Evolutionary conservation across 2,329 filamentous ascomycete species (phyloP), one percentile per base, ranked within the genome.

Genomic region (Geoglossum cookeanum): DNA sequence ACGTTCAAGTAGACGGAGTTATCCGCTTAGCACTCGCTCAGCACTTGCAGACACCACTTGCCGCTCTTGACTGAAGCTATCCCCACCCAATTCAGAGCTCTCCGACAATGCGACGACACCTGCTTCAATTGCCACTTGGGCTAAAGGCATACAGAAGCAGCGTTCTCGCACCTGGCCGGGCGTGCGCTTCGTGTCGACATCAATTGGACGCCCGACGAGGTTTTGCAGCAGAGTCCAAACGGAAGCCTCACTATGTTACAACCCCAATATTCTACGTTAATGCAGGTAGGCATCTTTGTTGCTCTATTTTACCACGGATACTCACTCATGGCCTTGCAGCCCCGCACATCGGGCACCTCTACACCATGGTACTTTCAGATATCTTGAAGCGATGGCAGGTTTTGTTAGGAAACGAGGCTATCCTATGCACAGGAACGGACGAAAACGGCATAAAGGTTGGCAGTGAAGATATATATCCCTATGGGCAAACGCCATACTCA

Each of bases 211-310:
- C 39, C 22, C 42, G 55, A 22, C 55, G 55, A 55, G 35, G 55
- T 15, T 57, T 30, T 35, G 42, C 55, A 27, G 42, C 6, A 47
- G 7, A 42, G 32, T n/a, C 22, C 29, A 35, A 52, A 2, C 68
- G 72, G 60, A 97, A 97, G 73, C 89, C 91, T 7, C 96, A 84
- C 74, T 98, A 97, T 74, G 77, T 95, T 65, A 97, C 92, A 4
- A 94, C 89, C 7, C 92, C 92, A 1, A 98, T 98, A 59, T 98
- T 97, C 74, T 98, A 98, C 70, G 92, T 98, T 73, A 98, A 98
- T 78, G 87, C 90, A 57, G 82, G 87, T 90, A 73, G 74, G 62
- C 56, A 33, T 56, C 32, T 42, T 15, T 42, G n/a, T 3, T 15
- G n/a, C 39, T 7, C 33, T 15, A 33, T 33, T 42, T 33, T 48